Conservation (phyloP, 352 stramenopile genomes). For the Phytophthora ramorum region DNA sequence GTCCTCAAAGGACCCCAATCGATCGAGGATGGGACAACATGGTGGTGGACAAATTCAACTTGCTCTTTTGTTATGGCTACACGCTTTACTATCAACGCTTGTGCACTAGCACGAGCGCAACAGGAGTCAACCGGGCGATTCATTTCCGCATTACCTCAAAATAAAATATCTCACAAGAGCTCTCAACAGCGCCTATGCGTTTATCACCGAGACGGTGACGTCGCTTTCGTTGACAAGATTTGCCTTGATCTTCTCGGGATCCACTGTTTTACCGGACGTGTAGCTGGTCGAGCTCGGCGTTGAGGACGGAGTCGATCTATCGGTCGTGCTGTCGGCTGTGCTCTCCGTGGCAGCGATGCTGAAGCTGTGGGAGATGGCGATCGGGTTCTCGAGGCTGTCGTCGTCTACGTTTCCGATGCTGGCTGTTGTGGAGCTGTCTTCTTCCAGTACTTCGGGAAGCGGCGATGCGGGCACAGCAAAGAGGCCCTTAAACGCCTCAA, state of each 20-base stretch:
- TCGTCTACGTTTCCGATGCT: constrained; percentile 16
- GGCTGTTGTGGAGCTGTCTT: constrained; percentile 26
- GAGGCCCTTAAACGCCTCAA: constrained; percentile 90
- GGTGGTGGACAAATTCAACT: too few relatives aligned
- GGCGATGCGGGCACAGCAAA: constrained; percentile 50
- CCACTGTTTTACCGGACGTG: constrained; percentile 13
- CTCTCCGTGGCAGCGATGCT: constrained; percentile 26
- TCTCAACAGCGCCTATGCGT: constrained; percentile 12
- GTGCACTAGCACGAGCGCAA: too few relatives aligned
- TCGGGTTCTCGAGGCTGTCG: constrained; percentile 33
- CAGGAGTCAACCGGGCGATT: neutral
- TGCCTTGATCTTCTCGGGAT: constrained; percentile 21
- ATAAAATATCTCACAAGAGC: constrained; percentile 25
- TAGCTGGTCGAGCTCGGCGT: constrained; percentile 19
- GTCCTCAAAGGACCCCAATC: too few relatives aligned
- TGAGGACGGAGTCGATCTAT: constrained; percentile 22
- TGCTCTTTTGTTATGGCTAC: too few relatives aligned
- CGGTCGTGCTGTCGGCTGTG: constrained; percentile 25
- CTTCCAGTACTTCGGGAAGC: constrained; percentile 49
- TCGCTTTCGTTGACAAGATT: constrained; percentile 17
- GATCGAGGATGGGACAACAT: too few relatives aligned
- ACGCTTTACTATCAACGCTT: too few relatives aligned
- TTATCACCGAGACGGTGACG: constrained; percentile 21
- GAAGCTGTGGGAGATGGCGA: constrained; percentile 28
- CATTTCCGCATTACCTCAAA: constrained; percentile 15